A percentile compares a stretch with the other conserved stretches of the same genome.
These are phyloP conservation scores for Wickerhamiella shivajii DNA, from an alignment of 805 yeast genomes.

Conservation along the genomic window DNA sequence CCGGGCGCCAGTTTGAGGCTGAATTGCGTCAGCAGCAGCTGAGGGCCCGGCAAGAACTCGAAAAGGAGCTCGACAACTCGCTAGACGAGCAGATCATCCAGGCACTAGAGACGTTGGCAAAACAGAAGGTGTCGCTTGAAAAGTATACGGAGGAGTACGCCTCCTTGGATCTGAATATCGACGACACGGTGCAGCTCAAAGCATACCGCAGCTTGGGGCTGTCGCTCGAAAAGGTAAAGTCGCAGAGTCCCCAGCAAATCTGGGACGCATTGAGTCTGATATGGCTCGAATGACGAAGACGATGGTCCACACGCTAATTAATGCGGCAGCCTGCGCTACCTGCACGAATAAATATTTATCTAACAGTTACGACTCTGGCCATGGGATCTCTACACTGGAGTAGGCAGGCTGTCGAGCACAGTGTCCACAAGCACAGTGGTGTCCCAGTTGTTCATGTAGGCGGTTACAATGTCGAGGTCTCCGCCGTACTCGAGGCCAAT, in stretches of 20 bases:
- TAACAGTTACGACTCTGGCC: not conserved
- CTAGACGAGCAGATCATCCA: not conserved
- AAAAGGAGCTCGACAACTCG: not conserved
- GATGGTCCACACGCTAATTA: not conserved
- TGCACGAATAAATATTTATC: not conserved
- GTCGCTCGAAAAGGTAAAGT: not conserved
- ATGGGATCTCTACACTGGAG: slow-evolving; percentile 31
- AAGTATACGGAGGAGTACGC: not conserved
- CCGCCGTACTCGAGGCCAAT: slow-evolving; percentile 44
- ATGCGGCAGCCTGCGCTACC: not conserved
- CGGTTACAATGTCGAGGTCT: slow-evolving; percentile 30
- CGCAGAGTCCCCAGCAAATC: not conserved
- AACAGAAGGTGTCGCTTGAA: not conserved
- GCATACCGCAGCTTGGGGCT: slow-evolving; percentile 2
- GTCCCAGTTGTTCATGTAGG: slow-evolving; percentile 32
- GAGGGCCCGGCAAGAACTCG: not conserved
- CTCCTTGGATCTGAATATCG: not conserved
- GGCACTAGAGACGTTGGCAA: not conserved
- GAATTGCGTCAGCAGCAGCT: not conserved
- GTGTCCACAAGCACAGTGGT: slow-evolving; percentile 37
- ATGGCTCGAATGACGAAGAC: not conserved
- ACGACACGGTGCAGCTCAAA: not conserved
- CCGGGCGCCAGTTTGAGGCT: not conserved
- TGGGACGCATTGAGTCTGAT: slow-evolving; percentile 2
- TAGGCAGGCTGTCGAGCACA: slow-evolving; percentile 35